Conservation (phyloP, 2,329 filamentous ascomycete genomes). For the Triangularia setosa region DNA sequence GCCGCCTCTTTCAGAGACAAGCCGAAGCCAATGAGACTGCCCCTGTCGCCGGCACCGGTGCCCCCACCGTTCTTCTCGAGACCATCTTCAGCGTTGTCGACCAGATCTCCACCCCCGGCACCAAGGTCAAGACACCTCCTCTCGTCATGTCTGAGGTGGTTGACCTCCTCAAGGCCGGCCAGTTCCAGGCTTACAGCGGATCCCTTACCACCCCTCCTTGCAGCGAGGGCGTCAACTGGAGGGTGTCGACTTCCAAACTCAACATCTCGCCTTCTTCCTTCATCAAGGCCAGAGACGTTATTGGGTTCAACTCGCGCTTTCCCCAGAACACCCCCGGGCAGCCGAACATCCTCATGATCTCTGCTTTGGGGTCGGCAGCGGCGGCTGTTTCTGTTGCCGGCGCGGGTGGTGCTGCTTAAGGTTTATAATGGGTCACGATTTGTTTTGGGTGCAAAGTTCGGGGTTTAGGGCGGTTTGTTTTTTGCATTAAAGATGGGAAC, state of each 20-base stretch:
- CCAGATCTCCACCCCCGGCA: constrained; percentile 42
- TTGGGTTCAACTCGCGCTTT: constrained; percentile 47
- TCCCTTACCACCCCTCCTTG: constrained; percentile 50
- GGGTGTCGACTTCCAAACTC: constrained; percentile 43
- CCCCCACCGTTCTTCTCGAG: constrained; percentile 41
- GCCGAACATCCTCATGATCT: constrained; percentile 34
- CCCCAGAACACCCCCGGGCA: constrained; percentile 41
- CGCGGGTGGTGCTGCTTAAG: background rate
- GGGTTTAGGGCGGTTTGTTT: background rate
- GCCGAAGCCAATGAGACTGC: constrained; percentile 2
- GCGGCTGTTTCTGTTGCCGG: constrained; percentile 8
- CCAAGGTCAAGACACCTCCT: constrained; percentile 36
- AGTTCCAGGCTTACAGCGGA: constrained; percentile 43
- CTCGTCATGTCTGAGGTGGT: constrained; percentile 44
- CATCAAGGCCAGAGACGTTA: constrained; percentile 37
- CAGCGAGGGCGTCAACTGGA: constrained; percentile 45
- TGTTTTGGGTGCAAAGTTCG: background rate
- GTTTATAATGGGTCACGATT: background rate
- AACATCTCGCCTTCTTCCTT: constrained; percentile 37
- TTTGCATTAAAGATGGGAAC: background rate
- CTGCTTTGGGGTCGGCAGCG: constrained; percentile 13
- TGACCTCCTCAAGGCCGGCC: constrained; percentile 33
- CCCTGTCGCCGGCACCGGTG: constrained; percentile 25
- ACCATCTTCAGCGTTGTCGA: constrained; percentile 42
- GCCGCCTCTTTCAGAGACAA: constrained; percentile 13